These are phyloP conservation scores for Tuber indicum DNA, from an alignment of 495 filamentous ascomycete genomes.

Conservation along the genomic window DNA sequence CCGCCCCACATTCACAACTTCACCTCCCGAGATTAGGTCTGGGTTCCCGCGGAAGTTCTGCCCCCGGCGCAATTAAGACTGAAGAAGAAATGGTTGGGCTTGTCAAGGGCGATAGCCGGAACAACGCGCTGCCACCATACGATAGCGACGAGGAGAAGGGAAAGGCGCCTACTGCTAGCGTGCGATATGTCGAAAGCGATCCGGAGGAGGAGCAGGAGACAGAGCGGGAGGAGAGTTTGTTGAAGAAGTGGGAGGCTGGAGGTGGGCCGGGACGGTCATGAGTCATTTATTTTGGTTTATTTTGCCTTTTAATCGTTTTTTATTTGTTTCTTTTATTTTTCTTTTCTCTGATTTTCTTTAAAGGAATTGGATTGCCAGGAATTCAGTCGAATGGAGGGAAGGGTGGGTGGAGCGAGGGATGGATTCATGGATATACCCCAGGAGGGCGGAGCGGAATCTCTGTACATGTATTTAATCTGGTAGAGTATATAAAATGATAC, in stretches of 20 bases:
- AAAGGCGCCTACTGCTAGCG: slow-evolving; percentile 12
- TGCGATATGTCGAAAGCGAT: slow-evolving; percentile 27
- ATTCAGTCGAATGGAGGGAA: neutral
- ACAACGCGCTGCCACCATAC: slow-evolving; percentile 11
- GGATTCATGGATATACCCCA: neutral
- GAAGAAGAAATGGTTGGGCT: slow-evolving; percentile 87
- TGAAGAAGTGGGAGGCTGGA: slow-evolving; percentile 22
- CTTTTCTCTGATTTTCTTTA: neutral
- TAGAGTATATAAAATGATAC: neutral
- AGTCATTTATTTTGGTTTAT: slow-evolving; percentile 10
- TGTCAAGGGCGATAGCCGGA: slow-evolving; percentile 57
- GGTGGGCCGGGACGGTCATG: slow-evolving; percentile 9
- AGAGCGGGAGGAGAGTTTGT: slow-evolving; percentile 12
- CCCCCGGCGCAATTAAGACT: slow-evolving; percentile 45
- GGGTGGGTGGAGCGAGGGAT: neutral
- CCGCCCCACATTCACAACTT: slow-evolving; percentile 9
- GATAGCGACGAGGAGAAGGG: slow-evolving; percentile 20
- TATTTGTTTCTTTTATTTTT: slow-evolving; percentile 6
- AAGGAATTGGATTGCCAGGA: neutral
- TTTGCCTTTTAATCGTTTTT: slow-evolving; percentile 14
- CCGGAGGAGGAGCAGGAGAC: slow-evolving; percentile 25
- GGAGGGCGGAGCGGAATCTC: neutral
- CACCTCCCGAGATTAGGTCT: slow-evolving; percentile 25
- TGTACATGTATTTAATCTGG: neutral
- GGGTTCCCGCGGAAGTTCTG: slow-evolving; percentile 12